Evolutionary conservation across 805 yeast species (phyloP).

Genomic region (Tetrapisispora iriomotensis): DNA sequence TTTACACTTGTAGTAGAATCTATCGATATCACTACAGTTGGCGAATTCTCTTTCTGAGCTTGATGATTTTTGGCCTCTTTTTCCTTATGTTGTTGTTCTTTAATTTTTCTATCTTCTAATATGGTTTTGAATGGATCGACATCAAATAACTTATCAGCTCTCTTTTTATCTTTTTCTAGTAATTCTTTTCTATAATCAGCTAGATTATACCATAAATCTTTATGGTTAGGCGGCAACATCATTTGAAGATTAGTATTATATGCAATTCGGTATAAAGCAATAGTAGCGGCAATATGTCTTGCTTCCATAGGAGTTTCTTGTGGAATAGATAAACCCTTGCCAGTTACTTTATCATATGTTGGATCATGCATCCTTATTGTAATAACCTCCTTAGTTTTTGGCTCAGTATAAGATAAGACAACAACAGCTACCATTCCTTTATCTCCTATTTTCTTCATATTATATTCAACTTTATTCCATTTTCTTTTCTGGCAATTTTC

Average conservation of each 20-base stretch:
- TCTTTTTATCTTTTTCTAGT: slow-evolving; percentile 36
- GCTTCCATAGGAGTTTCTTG: slow-evolving; percentile 85
- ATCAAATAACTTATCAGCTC: slow-evolving; percentile 46
- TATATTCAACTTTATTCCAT: slow-evolving; percentile 82
- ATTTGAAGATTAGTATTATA: slow-evolving; percentile 75
- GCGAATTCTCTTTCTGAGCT: slow-evolving; percentile 41
- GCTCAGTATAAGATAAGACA: slow-evolving; percentile 60
- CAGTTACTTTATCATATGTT: slow-evolving; percentile 32
- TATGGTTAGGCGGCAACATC: slow-evolving; percentile 78
- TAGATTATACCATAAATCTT: slow-evolving; percentile 65
- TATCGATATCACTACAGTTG: slow-evolving; percentile 36
- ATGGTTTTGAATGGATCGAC: slow-evolving; percentile 69
- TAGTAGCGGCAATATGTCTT: slow-evolving; percentile 82
- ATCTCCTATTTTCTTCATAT: slow-evolving; percentile 43
- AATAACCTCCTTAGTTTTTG: slow-evolving; percentile 65
- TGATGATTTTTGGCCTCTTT: slow-evolving; percentile 36
- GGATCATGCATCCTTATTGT: slow-evolving; percentile 45
- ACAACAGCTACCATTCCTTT: slow-evolving; percentile 60
- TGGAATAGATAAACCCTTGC: slow-evolving; percentile 42
- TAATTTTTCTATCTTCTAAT: slow-evolving; percentile 44
- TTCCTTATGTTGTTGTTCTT: slow-evolving; percentile 39
- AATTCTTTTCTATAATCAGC: slow-evolving; percentile 49
- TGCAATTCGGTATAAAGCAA: slow-evolving; percentile 69
- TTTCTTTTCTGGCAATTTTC: slow-evolving; percentile 81
- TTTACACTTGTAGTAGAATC: slow-evolving; percentile 5